Base-by-base conservation (phyloP, 1,139 yeast genomes). In the Yamadazyma diospyri region DNA sequence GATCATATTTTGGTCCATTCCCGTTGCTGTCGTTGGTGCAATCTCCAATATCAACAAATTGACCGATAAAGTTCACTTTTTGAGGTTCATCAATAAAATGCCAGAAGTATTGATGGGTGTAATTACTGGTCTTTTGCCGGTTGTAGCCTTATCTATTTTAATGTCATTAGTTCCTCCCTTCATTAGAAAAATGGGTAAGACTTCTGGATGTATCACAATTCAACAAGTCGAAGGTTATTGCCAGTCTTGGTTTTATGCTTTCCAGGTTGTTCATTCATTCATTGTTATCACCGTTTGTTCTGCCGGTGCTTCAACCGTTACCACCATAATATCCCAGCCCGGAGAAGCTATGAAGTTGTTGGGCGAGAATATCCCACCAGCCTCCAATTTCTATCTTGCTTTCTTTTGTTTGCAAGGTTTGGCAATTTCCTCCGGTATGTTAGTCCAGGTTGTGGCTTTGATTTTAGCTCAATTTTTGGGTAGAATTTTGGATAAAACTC, bases 21-120 rank as follows among this genome's bases (percentile, higher is more conserved):
- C 97, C 12, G 97, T 89, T 33, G 95, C 97, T 2, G 86, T 87
- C 56, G 96, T 92, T 36, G 97, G 97, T 80, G 69, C 81, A 51
- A 75, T 92, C 45, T 88, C 97, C 15, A 89, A 89, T 61, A 74
- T 92, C 47, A 78, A 82, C 42, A 73, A 71, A 48, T 68, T 88
- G 57, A 84, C 81, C 24, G 66, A 76, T 33, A 78, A 76, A 43
- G 69, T 88, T 16, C 84, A 65, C 14, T 88, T 82, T 69, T 72
- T 89, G 47, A 55, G 63, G 18, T 89, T 85, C 57, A 74, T 92
- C 47, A 59, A 79, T 52, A 73, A 80, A 20, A 61, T 87, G 64
- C 97, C 97, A 19, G 24, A 45, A 1, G 61, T 55, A 18, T 60
- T 92, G 34, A 64, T 78, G 60, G 98, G 98, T 65, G 54, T 89